Evolutionary conservation across 768 basidiomycete species (phyloP).

Genomic region (Fibroporia radiculosa): DNA sequence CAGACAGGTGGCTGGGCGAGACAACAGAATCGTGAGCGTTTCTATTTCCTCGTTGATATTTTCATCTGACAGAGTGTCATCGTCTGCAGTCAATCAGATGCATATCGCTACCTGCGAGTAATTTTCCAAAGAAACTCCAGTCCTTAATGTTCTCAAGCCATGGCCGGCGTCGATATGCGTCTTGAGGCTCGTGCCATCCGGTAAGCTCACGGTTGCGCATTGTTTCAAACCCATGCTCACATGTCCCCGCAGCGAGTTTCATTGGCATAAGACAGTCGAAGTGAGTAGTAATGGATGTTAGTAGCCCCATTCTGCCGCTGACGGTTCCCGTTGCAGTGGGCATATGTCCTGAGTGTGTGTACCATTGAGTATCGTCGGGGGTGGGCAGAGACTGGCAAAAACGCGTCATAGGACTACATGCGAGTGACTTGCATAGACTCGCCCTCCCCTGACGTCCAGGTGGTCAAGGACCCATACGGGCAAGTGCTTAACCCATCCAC

Average conservation of each 20-base stretch:
- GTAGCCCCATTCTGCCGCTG: neutral
- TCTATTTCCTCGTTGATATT: too few relatives aligned
- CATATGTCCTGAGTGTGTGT: slow-evolving; percentile 24
- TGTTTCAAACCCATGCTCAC: too few relatives aligned
- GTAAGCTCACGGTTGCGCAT: slow-evolving; percentile 9
- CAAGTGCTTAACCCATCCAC: slow-evolving; percentile 41
- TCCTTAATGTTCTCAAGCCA: slow-evolving; percentile 15
- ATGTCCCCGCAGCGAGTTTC: slow-evolving; percentile 21
- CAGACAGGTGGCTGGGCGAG: slow-evolving; percentile 62
- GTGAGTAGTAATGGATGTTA: slow-evolving; percentile 7
- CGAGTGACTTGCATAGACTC: slow-evolving; percentile 42
- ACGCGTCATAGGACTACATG: slow-evolving; percentile 15
- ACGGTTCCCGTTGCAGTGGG: too few relatives aligned
- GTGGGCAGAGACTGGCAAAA: neutral
- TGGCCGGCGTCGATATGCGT: slow-evolving; percentile 29
- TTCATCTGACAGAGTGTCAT: too few relatives aligned
- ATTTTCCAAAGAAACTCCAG: too few relatives aligned
- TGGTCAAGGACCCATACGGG: slow-evolving; percentile 40
- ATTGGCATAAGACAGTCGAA: slow-evolving; percentile 28
- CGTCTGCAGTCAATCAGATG: slow-evolving; percentile 31
- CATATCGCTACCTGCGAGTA: slow-evolving; percentile 29
- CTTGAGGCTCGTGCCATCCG: slow-evolving; percentile 28
- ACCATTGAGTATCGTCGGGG: too few relatives aligned
- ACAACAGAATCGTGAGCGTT: slow-evolving; percentile 45
- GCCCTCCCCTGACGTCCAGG: slow-evolving; percentile 25